Evolutionary conservation across 768 basidiomycete genomes (phyloP).

Genomic region (Scleroderma citrinum): DNA sequence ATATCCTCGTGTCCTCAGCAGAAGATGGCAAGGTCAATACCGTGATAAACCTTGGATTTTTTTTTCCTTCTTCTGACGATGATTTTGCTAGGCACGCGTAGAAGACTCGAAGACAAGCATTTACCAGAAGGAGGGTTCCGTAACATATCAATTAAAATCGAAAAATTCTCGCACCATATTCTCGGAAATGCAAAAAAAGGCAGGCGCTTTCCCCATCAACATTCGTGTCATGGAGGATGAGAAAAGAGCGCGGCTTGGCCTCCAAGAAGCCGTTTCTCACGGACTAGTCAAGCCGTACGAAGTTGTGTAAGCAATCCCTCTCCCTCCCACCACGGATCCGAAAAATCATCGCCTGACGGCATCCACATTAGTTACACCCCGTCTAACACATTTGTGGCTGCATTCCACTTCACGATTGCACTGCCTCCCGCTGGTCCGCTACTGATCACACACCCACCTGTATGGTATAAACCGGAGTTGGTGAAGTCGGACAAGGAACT

Average conservation of each 20-base stretch:
- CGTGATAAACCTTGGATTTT: not conserved
- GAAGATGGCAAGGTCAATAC: conserved; percentile 80
- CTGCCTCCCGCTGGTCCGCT: conserved; percentile 85
- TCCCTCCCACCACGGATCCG: not conserved
- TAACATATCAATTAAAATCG: conserved; percentile 96
- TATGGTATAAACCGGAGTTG: conserved; percentile 92
- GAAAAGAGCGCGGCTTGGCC: conserved; percentile 90
- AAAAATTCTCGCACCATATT: conserved; percentile 96
- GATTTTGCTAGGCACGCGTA: conserved; percentile 59
- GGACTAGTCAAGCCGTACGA: conserved; percentile 92
- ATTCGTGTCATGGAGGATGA: conserved; percentile 92
- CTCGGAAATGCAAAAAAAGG: conserved; percentile 96
- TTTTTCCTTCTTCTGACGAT: not conserved
- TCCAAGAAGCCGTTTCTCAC: conserved; percentile 95
- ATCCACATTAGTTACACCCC: conserved; percentile 63
- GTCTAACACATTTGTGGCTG: conserved; percentile 79
- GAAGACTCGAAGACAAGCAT: conserved; percentile 90
- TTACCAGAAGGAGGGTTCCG: conserved; percentile 80
- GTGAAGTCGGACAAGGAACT: conserved; percentile 87
- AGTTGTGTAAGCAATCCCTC: conserved; percentile 60
- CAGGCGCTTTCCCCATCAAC: conserved; percentile 97
- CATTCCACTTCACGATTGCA: conserved; percentile 96
- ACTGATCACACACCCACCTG: conserved; percentile 79
- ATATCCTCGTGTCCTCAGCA: conserved; percentile 81
- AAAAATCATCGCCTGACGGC: not conserved